Evolutionary conservation across 1,284 basidiomycete species (phyloP), one percentile per base, ranked within the genome.

Genomic region (Irpex sp.): DNA sequence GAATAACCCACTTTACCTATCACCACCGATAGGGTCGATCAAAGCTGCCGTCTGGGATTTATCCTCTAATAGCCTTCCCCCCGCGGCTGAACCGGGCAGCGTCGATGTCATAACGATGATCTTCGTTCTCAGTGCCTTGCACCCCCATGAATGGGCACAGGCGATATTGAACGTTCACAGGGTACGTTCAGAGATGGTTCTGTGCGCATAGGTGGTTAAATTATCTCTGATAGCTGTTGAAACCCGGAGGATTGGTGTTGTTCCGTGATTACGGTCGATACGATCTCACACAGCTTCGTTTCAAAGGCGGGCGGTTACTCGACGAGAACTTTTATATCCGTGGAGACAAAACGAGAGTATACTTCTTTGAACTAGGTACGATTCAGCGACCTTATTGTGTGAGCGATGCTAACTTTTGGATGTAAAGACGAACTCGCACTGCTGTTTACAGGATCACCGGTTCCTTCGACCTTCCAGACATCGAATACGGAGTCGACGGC

Each of bases 211-310:
- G 49, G 37, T 31, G 56, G 61, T 47, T 15, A 51, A 43, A 1
- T 33, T 6, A 7, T 54, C 31, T 55, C 8, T 43, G 1, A 47
- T 65, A 95, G 89, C 90, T 97, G 69, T 83, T 99, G 2, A 97
- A 95, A 78, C 95, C 95, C 0, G 90, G 88, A 11, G 97, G 97
- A 1, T 76, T 88, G 2, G 81, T 97, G 7, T 80, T 98, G 1
- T 82, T 99, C 65, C 87, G 97, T 5, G 97, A 99, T 74, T 99
- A 99, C 71, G 97, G 95, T 0, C 85, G 97, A 31, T 86, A 98
- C 73, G 97, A 99, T 74, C 84, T 95, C 58, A 92, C 95, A 0
- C 97, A 99, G 76, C 79, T 99, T 26, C 83, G 97, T 4, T 98
- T 99, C 82, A 97, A 94, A 75, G 84, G 86, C 17, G 88, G 91